Conservation (phyloP, 768 basidiomycete genomes). For the Terana coerulea region DNA sequence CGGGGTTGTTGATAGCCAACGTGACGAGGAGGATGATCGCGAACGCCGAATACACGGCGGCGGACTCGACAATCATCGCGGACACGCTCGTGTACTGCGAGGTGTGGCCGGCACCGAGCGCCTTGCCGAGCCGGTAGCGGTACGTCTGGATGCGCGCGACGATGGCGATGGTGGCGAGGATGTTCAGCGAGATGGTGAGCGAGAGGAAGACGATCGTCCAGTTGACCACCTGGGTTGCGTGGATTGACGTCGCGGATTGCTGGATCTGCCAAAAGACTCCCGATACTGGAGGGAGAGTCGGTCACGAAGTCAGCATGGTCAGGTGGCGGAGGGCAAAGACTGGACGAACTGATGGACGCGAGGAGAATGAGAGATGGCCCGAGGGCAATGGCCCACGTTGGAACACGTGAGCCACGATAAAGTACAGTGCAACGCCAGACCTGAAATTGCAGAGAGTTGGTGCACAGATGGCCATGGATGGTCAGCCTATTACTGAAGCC, state of each 20-base stretch:
- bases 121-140: conserved; percentile 12
- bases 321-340: no score
- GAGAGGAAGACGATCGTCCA: conserved; percentile 6
- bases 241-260: conserved; percentile 2
- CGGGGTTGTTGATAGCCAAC: conserved; percentile 19
- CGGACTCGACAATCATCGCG: conserved; percentile 26
- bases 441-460: no score
- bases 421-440: no score
- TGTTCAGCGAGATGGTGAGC: conserved; percentile 23
- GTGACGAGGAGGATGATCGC: conserved; percentile 24
- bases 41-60: conserved; percentile 24
- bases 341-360: background rate
- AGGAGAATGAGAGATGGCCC: conserved; percentile 2
- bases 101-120: conserved; percentile 15
- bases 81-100: conserved; percentile 21
- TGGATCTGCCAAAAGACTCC: no score
- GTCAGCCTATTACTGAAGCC: no score
- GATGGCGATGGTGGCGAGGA: conserved; percentile 24
- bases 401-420: no score
- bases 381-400: no score
- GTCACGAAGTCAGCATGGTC: no score
- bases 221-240: conserved; percentile 3
- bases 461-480: no score
- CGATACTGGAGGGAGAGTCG: no score
- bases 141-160: conserved; percentile 18